Evolutionary conservation across 176 grass and related monocot genomes (phyloP).

Genomic region (Elymus sibiricus): DNA sequence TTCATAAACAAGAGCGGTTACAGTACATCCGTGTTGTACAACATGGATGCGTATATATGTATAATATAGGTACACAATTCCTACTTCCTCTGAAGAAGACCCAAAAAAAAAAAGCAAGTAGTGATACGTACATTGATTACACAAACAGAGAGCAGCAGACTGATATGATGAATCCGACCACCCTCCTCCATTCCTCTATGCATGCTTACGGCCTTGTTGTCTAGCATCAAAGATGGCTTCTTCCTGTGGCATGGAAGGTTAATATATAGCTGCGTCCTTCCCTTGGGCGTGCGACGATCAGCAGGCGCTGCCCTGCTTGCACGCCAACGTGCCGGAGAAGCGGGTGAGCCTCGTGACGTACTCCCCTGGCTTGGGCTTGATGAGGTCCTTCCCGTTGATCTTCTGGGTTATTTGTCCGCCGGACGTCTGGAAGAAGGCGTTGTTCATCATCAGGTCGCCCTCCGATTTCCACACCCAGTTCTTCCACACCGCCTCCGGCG

Average conservation of each 20-base stretch:
- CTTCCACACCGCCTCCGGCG: conserved; percentile 44
- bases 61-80: conserved; percentile 1
- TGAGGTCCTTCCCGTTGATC: conserved; percentile 26
- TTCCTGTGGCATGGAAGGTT: neutral
- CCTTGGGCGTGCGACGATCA: conserved; percentile 21
- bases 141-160: conserved; percentile 12
- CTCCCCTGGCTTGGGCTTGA: conserved; percentile 72
- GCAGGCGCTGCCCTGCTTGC: conserved; percentile 30
- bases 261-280: neutral
- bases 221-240: neutral
- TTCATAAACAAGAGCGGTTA: conserved; percentile 2
- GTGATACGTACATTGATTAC: neutral
- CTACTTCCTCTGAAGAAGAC: neutral
- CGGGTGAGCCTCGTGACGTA: conserved; percentile 65
- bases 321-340: conserved; percentile 46
- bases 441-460: conserved; percentile 58
- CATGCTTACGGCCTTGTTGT: neutral
- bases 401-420: conserved; percentile 4
- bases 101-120: neutral
- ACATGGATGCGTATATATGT: neutral
- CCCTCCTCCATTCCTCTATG: neutral
- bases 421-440: conserved; percentile 45
- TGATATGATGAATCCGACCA: no score
- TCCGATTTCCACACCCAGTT: conserved; percentile 72
- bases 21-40: conserved; percentile 9